Percentiles rank a stretch among this genome's conserved stretches.
These are phyloP conservation scores for Camelina sativa DNA, from an alignment of 345 rosid species.

Conservation along the genomic window DNA sequence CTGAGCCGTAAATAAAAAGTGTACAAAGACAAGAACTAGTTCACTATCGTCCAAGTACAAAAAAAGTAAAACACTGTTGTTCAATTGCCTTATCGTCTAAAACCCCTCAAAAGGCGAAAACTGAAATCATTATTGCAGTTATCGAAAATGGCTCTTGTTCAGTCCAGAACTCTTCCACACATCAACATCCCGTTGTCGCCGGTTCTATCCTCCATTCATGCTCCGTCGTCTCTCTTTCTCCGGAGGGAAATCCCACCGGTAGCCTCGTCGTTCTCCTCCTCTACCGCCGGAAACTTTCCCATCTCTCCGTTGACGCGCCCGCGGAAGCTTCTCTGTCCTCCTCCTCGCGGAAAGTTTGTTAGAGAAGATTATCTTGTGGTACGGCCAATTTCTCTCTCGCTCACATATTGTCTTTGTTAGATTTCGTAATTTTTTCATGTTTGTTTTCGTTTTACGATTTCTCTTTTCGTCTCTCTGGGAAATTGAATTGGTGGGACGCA, in stretches of 20 bases:
- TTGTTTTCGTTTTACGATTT: not conserved
- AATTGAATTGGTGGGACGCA: slow-evolving; percentile 3
- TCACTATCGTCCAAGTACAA: not conserved
- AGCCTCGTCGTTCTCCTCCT: slow-evolving; percentile 42
- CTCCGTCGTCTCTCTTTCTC: slow-evolving; percentile 35
- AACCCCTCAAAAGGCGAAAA: slow-evolving; percentile 9
- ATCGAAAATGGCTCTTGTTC: slow-evolving; percentile 67
- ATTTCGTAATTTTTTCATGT: slow-evolving; percentile 2
- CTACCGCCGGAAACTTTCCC: slow-evolving; percentile 37
- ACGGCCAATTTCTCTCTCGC: slow-evolving; percentile 13
- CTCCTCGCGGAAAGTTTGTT: slow-evolving; percentile 78
- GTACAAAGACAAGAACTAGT: not conserved
- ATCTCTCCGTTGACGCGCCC: slow-evolving; percentile 53
- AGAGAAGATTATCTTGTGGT: slow-evolving; percentile 95
- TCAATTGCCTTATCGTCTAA: slow-evolving; percentile 38
- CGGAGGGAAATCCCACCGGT: slow-evolving; percentile 39
- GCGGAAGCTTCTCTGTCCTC: slow-evolving; percentile 67
- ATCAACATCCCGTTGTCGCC: slow-evolving; percentile 31
- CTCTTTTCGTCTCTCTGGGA: not conserved
- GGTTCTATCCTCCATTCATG: slow-evolving; percentile 43
- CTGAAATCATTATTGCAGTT: slow-evolving; percentile 7
- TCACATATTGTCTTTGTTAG: not conserved
- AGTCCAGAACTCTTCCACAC: slow-evolving; percentile 38
- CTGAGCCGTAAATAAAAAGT: not conserved
- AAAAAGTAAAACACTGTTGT: not conserved